These are phyloP conservation scores for Peltaster fructicola DNA, from an alignment of 2,329 filamentous ascomycete genomes.

Conservation along the genomic window DNA sequence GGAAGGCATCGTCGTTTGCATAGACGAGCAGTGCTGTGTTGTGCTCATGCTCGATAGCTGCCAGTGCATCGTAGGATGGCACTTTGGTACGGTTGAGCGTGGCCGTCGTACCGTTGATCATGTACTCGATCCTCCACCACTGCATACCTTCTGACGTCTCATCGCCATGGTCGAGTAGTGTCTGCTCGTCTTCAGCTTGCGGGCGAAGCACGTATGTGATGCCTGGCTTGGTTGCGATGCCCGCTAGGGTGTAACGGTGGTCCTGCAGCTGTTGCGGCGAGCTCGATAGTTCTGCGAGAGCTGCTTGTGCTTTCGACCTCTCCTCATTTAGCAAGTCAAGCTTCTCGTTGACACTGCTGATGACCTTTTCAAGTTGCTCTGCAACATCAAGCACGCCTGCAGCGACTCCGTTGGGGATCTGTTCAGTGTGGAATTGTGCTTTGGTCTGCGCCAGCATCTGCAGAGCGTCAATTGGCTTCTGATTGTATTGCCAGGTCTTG, in stretches of 20 bases:
- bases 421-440: too few relatives aligned
- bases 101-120: conserved; percentile 23
- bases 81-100: conserved; percentile 15
- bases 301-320: conserved; percentile 15
- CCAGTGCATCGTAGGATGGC: conserved; percentile 35
- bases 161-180: conserved; percentile 12
- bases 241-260: conserved; percentile 37
- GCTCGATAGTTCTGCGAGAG: conserved; percentile 14
- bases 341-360: conserved; percentile 16
- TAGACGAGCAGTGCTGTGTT: conserved; percentile 40
- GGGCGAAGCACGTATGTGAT: conserved; percentile 38
- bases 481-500: conserved; percentile 18
- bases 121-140: conserved; percentile 40
- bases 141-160: conserved; percentile 23
- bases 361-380: conserved; percentile 19
- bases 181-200: conserved; percentile 8
- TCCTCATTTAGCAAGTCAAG: conserved; percentile 12
- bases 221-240: conserved; percentile 39
- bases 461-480: conserved; percentile 18
- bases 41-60: conserved; percentile 32
- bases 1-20: conserved; percentile 30
- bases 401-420: too few relatives aligned
- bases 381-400: too few relatives aligned
- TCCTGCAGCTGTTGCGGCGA: conserved; percentile 7
- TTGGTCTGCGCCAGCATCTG: conserved; percentile 20